Conservation (phyloP, 257 asterid species). For the Scutellaria baicalensis region DNA sequence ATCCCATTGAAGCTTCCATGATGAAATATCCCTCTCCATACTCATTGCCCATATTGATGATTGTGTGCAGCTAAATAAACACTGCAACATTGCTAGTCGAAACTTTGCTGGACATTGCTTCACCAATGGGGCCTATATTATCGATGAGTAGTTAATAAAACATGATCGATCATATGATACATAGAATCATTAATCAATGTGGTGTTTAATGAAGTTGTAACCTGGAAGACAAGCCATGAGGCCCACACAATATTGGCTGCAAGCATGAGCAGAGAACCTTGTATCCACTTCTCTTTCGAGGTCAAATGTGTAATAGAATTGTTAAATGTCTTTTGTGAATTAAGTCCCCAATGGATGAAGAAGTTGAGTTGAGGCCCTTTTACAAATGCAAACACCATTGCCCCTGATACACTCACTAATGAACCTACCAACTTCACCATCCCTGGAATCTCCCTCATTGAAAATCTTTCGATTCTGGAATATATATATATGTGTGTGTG, state of each 20-base stretch:
- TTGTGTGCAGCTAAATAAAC: slow-evolving; percentile 62
- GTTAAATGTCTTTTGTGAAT: not conserved
- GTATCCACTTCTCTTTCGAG: slow-evolving; percentile 31
- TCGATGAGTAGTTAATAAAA: too few species aligned
- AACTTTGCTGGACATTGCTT: slow-evolving; percentile 51
- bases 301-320: not conserved
- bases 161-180: too few species aligned
- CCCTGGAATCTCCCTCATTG: slow-evolving; percentile 33
- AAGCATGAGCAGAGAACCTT: slow-evolving; percentile 54
- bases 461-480: slow-evolving; percentile 42
- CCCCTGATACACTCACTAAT: slow-evolving; percentile 39
- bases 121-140: slow-evolving; percentile 37
- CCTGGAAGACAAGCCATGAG: slow-evolving; percentile 65
- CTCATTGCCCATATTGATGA: slow-evolving; percentile 46
- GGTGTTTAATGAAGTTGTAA: too few species aligned
- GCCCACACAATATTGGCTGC: slow-evolving; percentile 47
- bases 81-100: slow-evolving; percentile 43
- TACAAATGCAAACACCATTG: slow-evolving; percentile 54
- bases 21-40: slow-evolving; percentile 41
- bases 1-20: slow-evolving; percentile 65
- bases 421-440: slow-evolving; percentile 40
- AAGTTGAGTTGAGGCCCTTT: slow-evolving; percentile 44
- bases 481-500: too few species aligned
- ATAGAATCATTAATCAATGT: too few species aligned
- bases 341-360: not conserved